Base-by-base conservation (phyloP, 2,329 filamentous ascomycete genomes). In the Penicillium sp. region DNA sequence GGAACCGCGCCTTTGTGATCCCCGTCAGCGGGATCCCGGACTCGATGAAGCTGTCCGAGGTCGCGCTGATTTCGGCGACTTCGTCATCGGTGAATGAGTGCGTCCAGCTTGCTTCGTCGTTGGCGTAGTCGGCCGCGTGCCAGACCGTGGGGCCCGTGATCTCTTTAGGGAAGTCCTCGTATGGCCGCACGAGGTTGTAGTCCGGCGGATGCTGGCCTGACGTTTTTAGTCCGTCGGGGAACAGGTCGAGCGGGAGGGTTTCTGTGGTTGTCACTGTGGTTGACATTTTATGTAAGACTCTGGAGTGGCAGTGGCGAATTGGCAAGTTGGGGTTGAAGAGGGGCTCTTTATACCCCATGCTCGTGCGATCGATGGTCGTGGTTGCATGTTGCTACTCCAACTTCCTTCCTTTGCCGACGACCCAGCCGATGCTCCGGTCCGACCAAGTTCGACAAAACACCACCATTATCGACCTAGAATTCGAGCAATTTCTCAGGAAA, bases 81-180 rank as follows among this genome's bases (percentile, higher is more conserved):
- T 94, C 91, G 2, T 86, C 83, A 0, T 82, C 76, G 0, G 84
- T 88, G 73, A 93, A 91, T 7, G 79, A 79, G 77, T 93, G 90
- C 5, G 88, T 88, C 91, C 91, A 94, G 74, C 84, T 84, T 69
- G 91, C 87, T 0, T 89, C 87, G 68, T 84, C 81, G 66, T 84
- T 75, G 58, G 79, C 81, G 70, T 88, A 91, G 35, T 91, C 88
- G 31, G 87, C 84, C 5, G 85, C 83, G 58, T 84, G 82, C 91
- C 91, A 95, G 31, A 91, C 86, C 0, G 90, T 93, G 0, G 86
- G 85, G 11, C 91, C 91, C 0, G 83, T 83, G 73, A 93, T 92
- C 63, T 89, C 78, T 62, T 86, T 85, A 48, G 91, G 91, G 70
- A 93, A 94, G 17, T 84, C 83, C 0, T 84, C 81, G 74, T 92